Evolutionary conservation across 1,139 yeast genomes (phyloP).

Genomic region (Suhomyces taliae): DNA sequence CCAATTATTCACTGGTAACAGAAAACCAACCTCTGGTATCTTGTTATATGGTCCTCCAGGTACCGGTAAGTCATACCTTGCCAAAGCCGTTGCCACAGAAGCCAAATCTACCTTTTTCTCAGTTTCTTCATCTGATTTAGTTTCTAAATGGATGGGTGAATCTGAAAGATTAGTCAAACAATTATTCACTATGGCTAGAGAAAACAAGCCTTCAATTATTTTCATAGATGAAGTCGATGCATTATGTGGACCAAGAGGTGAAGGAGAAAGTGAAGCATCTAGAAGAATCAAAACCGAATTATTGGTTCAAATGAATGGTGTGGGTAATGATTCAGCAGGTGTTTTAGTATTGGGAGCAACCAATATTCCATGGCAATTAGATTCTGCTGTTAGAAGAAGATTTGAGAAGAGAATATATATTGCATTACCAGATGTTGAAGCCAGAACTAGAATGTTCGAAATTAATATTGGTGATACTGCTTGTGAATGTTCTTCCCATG

Average conservation of each 20-base stretch:
- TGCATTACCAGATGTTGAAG: constrained; percentile 88
- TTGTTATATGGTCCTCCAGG: constrained; percentile 97
- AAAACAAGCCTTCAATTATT: constrained; percentile 90
- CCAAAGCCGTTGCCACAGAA: constrained; percentile 98
- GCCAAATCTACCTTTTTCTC: constrained; percentile 96
- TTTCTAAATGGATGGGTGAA: constrained; percentile 99
- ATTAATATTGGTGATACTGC: constrained; percentile 90
- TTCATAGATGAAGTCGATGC: constrained; percentile 99
- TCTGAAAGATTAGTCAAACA: constrained; percentile 94
- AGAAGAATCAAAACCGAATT: constrained; percentile 95
- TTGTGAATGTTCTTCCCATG: constrained; percentile 70
- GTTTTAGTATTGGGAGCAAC: constrained; percentile 97
- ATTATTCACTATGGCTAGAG: constrained; percentile 92
- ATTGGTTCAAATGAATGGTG: constrained; percentile 98
- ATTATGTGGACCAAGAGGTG: constrained; percentile 96
- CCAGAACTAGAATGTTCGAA: constrained; percentile 91
- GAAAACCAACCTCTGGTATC: constrained; percentile 93
- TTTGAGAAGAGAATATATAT: constrained; percentile 95
- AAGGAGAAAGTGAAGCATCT: constrained; percentile 95
- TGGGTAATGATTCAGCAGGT: constrained; percentile 91
- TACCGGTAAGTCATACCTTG: constrained; percentile 95
- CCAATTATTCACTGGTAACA: constrained; percentile 87
- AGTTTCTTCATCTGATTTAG: constrained; percentile 90
- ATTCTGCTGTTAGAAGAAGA: constrained; percentile 95
- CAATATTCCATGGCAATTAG: constrained; percentile 98